Conservation (phyloP, 345 rosid species). For the Eucalyptus victrix region DNA sequence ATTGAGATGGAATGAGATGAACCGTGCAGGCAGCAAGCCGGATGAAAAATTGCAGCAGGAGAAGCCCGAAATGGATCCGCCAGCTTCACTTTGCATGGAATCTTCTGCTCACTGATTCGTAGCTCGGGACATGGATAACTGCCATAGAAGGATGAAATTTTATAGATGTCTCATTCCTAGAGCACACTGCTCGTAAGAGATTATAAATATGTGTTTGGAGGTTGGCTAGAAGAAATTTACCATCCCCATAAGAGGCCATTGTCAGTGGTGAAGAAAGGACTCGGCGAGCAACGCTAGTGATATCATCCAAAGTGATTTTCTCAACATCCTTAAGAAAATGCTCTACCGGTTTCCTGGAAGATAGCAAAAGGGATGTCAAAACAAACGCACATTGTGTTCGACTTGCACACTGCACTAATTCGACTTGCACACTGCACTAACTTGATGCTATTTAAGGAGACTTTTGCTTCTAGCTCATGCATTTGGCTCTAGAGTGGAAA, state of each 20-base stretch:
- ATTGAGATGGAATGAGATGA: neutral
- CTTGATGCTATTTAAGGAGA: neutral
- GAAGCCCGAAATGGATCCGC: neutral
- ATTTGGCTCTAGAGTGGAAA: neutral
- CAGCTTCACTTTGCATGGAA: constrained; percentile 12
- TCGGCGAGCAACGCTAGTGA: constrained; percentile 31
- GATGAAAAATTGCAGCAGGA: neutral
- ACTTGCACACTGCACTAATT: neutral
- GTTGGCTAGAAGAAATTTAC: constrained; percentile 12
- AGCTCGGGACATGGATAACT: constrained; percentile 63
- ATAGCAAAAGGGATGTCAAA: neutral
- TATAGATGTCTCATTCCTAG: neutral
- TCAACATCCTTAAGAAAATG: constrained; percentile 64
- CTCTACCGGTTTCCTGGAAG: constrained; percentile 52
- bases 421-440: neutral
- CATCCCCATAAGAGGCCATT: constrained; percentile 84
- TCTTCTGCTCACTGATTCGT: constrained; percentile 47
- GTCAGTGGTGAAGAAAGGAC: constrained; percentile 75
- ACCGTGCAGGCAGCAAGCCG: neutral
- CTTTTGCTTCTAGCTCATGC: neutral
- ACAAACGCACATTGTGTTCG: neutral
- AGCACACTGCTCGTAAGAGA: neutral
- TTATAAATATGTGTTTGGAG: neutral
- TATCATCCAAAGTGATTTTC: constrained; percentile 45
- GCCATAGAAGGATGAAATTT: neutral